A percentile compares a stretch with the other conserved stretches of the same genome.
These are phyloP conservation scores for Thozetella sp. DNA, from an alignment of 495 filamentous ascomycete genomes.

Conservation along the genomic window DNA sequence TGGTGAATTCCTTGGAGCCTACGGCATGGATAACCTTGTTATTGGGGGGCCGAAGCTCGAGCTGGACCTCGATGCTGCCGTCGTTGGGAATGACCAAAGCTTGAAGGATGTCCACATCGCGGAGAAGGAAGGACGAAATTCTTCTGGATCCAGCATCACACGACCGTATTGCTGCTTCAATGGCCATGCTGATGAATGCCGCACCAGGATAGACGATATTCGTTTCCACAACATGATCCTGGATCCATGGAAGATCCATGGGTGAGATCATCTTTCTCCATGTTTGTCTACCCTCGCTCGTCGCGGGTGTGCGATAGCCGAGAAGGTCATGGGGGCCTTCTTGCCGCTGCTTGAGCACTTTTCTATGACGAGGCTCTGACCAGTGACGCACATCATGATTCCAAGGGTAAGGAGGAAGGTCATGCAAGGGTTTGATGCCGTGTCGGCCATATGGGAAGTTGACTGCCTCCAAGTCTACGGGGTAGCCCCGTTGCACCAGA, in stretches of 20 bases:
- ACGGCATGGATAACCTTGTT: slow-evolving; percentile 37
- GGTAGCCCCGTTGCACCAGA: slow-evolving; percentile 34
- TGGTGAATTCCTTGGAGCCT: slow-evolving; percentile 31
- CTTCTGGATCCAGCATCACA: not conserved
- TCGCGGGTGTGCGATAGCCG: slow-evolving; percentile 32
- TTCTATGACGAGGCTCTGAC: slow-evolving; percentile 41
- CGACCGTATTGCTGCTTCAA: slow-evolving; percentile 39
- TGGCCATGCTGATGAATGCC: slow-evolving; percentile 49
- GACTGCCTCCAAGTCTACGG: slow-evolving; percentile 38
- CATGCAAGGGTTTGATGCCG: slow-evolving; percentile 27
- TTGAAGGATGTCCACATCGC: slow-evolving; percentile 39
- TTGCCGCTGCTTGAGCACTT: slow-evolving; percentile 35
- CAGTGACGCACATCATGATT: slow-evolving; percentile 43
- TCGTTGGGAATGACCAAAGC: slow-evolving; percentile 43
- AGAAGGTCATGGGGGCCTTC: slow-evolving; percentile 47
- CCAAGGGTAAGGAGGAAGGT: slow-evolving; percentile 45
- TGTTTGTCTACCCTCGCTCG: slow-evolving; percentile 34
- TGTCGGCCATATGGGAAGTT: slow-evolving; percentile 32
- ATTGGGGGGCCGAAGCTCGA: slow-evolving; percentile 38
- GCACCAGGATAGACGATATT: slow-evolving; percentile 55
- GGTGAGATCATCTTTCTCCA: slow-evolving; percentile 40
- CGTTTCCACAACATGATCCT: slow-evolving; percentile 41
- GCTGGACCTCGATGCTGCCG: slow-evolving; percentile 35
- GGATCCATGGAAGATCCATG: slow-evolving; percentile 46
- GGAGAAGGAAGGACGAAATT: slow-evolving; percentile 29